Evolutionary conservation across 495 filamentous ascomycete genomes (phyloP).

Genomic region (Bathelium albidoporum): DNA sequence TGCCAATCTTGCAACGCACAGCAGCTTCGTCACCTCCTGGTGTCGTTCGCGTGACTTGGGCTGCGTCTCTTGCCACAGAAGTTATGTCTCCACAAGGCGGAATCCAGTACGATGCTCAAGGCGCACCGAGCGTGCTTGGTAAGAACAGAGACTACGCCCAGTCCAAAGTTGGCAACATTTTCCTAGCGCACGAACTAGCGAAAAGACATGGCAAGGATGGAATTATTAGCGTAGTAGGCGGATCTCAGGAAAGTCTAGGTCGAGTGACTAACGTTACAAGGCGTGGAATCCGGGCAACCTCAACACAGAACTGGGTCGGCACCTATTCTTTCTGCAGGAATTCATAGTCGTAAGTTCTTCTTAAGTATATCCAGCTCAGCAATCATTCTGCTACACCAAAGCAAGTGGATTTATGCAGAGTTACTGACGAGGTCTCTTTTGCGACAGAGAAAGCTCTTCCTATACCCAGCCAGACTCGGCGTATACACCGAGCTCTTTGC

Average conservation of each 20-base stretch:
- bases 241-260: not conserved
- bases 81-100: not conserved
- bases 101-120: not conserved
- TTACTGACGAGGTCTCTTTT: not conserved
- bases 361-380: not conserved
- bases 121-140: conserved; percentile 11
- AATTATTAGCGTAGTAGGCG: conserved; percentile 3
- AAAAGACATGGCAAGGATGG: conserved; percentile 4
- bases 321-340: not conserved
- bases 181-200: conserved; percentile 24
- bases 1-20: conserved; percentile 35
- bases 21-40: conserved; percentile 20
- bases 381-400: not conserved
- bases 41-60: conserved; percentile 36
- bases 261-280: not conserved
- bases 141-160: conserved; percentile 31
- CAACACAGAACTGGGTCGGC: conserved; percentile 15
- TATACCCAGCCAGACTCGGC: conserved; percentile 19
- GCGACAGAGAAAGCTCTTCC: not conserved
- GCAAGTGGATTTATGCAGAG: not conserved
- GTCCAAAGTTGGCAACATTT: conserved; percentile 34
- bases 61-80: conserved; percentile 22
- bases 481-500: conserved; percentile 30
- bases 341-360: not conserved
- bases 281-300: conserved; percentile 23